A percentile compares a stretch with the other conserved stretches of the same genome.
phyloP scores from a whole-genome alignment of 2,329 filamentous ascomycete species.

The Fusarium tupiense region DNA sequence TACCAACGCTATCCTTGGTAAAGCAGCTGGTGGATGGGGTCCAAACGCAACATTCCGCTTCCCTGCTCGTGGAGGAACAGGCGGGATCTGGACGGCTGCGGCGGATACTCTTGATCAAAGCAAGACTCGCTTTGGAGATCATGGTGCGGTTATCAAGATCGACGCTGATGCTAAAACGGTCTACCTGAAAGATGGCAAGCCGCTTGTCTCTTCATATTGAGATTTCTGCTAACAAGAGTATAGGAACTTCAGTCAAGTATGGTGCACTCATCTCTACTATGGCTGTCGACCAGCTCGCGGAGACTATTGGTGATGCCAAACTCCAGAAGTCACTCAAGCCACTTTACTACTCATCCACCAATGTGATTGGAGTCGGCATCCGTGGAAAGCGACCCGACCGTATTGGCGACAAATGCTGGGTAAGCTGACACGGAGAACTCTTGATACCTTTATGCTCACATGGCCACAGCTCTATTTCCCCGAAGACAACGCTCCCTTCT shows the following conservation, averaged over 20 bases:
- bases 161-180: slow-evolving; percentile 87
- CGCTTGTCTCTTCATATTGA: slow-evolving; percentile 55
- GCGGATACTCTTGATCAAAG: slow-evolving; percentile 90
- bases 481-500: slow-evolving; percentile 98
- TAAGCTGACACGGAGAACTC: not conserved
- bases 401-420: slow-evolving; percentile 99
- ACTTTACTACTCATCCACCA: slow-evolving; percentile 95
- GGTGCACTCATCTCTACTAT: slow-evolving; percentile 84
- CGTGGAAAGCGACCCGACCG: slow-evolving; percentile 90
- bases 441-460: not conserved
- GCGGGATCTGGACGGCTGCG: slow-evolving; percentile 98
- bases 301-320: slow-evolving; percentile 77
- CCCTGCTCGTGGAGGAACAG: slow-evolving; percentile 93
- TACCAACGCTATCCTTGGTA: slow-evolving; percentile 93
- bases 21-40: slow-evolving; percentile 96
- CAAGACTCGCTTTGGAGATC: slow-evolving; percentile 89
- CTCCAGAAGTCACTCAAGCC: slow-evolving; percentile 84
- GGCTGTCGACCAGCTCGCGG: slow-evolving; percentile 88
- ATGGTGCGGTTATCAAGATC: slow-evolving; percentile 84
- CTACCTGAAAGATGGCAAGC: slow-evolving; percentile 82
- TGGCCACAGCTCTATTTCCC: slow-evolving; percentile 82
- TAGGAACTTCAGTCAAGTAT: not conserved
- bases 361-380: slow-evolving; percentile 95
- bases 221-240: accelerated
- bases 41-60: slow-evolving; percentile 99